Percentiles rank a stretch among this genome's conserved stretches.
Conservation (phyloP, 345 rosid genomes). For the Sonneratia alba region DNA sequence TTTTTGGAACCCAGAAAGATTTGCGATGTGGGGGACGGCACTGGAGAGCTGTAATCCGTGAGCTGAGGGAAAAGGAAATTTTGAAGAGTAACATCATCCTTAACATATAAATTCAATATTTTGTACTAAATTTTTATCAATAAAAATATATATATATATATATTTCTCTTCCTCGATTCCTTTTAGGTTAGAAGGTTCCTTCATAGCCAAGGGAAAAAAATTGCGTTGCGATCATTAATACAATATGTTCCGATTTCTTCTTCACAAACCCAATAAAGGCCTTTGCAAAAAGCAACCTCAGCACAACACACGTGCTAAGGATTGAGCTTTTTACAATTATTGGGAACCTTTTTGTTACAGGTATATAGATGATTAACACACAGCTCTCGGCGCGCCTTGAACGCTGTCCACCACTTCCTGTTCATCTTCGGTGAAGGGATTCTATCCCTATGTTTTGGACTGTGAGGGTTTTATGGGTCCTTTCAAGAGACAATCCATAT, state of each 20-base stretch:
- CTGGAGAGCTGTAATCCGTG: too few relatives aligned
- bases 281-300: neutral
- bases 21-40: too few relatives aligned
- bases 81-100: too few relatives aligned
- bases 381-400: neutral
- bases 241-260: neutral
- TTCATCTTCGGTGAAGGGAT: neutral
- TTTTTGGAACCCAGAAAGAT: neutral
- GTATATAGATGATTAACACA: neutral
- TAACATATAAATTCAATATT: too few relatives aligned
- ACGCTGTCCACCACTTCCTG: constrained; percentile 1
- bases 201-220: neutral
- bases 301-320: neutral
- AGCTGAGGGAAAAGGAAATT: too few relatives aligned
- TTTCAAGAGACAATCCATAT: too few relatives aligned
- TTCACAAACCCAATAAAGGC: neutral
- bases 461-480: too few relatives aligned
- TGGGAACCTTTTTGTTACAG: constrained; percentile 1
- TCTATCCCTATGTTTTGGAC: neutral
- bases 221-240: neutral
- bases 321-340: constrained; percentile 1
- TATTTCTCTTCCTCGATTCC: too few relatives aligned
- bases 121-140: too few relatives aligned
- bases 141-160: too few relatives aligned
- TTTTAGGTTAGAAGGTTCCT: too few relatives aligned